Conservation (phyloP, 1,284 basidiomycete species). For the Microbotryum saponariae region DNA sequence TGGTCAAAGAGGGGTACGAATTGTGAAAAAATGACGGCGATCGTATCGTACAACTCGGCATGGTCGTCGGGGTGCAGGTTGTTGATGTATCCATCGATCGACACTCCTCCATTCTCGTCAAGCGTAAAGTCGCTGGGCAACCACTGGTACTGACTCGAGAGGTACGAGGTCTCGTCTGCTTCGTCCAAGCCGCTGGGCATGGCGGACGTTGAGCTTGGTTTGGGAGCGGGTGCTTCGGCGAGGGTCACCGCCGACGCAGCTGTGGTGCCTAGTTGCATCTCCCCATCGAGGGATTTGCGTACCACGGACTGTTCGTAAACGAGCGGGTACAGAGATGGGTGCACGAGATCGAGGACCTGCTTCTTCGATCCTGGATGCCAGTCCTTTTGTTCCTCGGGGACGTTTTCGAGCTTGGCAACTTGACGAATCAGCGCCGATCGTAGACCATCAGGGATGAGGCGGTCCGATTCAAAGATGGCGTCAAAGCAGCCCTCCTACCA, state of each 20-base stretch:
- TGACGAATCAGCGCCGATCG: constrained; percentile 1
- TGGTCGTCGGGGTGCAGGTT: constrained; percentile 47
- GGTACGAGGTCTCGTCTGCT: neutral
- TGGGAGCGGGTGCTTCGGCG: neutral
- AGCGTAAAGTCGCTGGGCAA: constrained; percentile 49
- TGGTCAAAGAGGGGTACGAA: constrained; percentile 52
- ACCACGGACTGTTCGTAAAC: constrained; percentile 41
- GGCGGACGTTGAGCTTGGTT: neutral
- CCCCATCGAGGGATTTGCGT: too few relatives aligned
- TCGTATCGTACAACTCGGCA: constrained; percentile 40
- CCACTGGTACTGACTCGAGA: constrained; percentile 28
- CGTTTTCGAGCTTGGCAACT: constrained; percentile 41
- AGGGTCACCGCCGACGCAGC: constrained; percentile 7
- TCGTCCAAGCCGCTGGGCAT: constrained; percentile 3
- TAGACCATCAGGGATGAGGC: constrained; percentile 3
- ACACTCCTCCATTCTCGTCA: constrained; percentile 38
- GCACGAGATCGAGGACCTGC: constrained; percentile 46
- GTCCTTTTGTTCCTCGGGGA: constrained; percentile 44
- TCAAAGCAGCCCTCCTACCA: constrained; percentile 10
- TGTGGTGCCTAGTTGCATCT: neutral
- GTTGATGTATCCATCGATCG: constrained; percentile 47
- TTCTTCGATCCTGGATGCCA: constrained; percentile 49
- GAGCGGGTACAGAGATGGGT: constrained; percentile 47
- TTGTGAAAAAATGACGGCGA: constrained; percentile 42
- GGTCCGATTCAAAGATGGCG: constrained; percentile 18